A percentile compares a stretch with the other conserved stretches of the same genome.
Evolutionary conservation across 805 yeast species (phyloP).

Genomic region (Ogataea nonfermentans): DNA sequence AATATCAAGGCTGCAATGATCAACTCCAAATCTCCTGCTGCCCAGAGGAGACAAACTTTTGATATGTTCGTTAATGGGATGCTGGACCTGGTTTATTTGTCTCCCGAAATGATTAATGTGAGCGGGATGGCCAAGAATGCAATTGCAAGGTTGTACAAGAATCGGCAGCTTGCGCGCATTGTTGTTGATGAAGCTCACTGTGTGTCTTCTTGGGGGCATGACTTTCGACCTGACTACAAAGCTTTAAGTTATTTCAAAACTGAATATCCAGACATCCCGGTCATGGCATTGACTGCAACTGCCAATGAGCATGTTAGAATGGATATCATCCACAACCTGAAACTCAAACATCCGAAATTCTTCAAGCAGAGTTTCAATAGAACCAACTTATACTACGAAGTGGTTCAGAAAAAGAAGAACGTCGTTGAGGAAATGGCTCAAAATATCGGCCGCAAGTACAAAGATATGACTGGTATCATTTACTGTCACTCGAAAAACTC

Average conservation of each 20-base stretch:
- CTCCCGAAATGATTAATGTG: slow-evolving; percentile 91
- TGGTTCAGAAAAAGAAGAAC: slow-evolving; percentile 60
- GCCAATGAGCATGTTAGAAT: slow-evolving; percentile 87
- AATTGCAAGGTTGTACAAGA: slow-evolving; percentile 54
- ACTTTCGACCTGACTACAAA: slow-evolving; percentile 94
- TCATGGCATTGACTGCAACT: slow-evolving; percentile 96
- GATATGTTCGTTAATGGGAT: slow-evolving; percentile 62
- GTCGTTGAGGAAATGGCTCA: slow-evolving; percentile 57
- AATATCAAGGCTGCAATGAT: slow-evolving; percentile 85
- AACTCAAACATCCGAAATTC: slow-evolving; percentile 57
- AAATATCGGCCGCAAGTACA: slow-evolving; percentile 50
- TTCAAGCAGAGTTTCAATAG: slow-evolving; percentile 92
- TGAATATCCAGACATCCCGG: slow-evolving; percentile 75
- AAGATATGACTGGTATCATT: slow-evolving; percentile 75
- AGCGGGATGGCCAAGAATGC: slow-evolving; percentile 66
- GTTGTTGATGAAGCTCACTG: slow-evolving; percentile 98
- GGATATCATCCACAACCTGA: slow-evolving; percentile 80
- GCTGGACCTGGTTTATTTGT: slow-evolving; percentile 75
- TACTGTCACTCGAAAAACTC: slow-evolving; percentile 89
- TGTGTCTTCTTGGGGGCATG: slow-evolving; percentile 98
- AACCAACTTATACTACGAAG: slow-evolving; percentile 77
- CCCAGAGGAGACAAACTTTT: slow-evolving; percentile 62
- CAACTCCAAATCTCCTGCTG: slow-evolving; percentile 67
- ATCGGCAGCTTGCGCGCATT: slow-evolving; percentile 67
- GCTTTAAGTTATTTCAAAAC: slow-evolving; percentile 69